phyloP scores from a whole-genome alignment of 2,329 filamentous ascomycete genomes.

The Ambrosiella xylebori region DNA sequence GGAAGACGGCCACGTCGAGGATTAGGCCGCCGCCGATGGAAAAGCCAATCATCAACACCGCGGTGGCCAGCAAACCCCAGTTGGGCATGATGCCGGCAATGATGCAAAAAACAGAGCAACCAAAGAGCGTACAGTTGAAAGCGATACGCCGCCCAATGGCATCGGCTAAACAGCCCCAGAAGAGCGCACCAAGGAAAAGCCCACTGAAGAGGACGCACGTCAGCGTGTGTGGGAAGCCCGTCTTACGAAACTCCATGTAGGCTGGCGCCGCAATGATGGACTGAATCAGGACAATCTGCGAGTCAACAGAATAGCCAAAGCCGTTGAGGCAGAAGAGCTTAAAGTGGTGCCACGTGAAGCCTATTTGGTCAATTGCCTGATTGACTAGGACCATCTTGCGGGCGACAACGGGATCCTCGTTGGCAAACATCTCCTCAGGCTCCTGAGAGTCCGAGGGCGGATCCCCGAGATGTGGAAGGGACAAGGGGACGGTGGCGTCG shows the following conservation, averaged over 20 bases:
- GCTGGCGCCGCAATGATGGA: constrained; percentile 43
- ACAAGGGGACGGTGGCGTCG: no score
- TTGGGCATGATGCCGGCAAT: constrained; percentile 49
- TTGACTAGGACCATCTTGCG: constrained; percentile 55
- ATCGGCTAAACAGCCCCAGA: constrained; percentile 52
- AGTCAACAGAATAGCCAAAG: constrained; percentile 36
- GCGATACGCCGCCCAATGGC: constrained; percentile 50
- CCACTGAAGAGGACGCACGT: constrained; percentile 45
- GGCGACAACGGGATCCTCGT: constrained; percentile 41
- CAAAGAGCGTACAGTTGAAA: constrained; percentile 38
- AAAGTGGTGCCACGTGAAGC: constrained; percentile 40
- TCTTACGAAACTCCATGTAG: constrained; percentile 38
- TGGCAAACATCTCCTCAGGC: neutral
- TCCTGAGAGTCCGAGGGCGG: no score
- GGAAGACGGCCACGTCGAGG: constrained; percentile 33
- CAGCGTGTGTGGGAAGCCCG: constrained; percentile 37
- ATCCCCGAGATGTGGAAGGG: no score
- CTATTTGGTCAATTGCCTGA: constrained; percentile 42
- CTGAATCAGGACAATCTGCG: constrained; percentile 36
- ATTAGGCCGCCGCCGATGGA: constrained; percentile 33
- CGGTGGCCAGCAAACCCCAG: constrained; percentile 47
- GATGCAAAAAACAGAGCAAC: constrained; percentile 39
- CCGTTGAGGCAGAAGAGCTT: constrained; percentile 46
- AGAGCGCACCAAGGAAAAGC: constrained; percentile 39
- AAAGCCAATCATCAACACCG: constrained; percentile 36